Evolutionary conservation across 139 green algal genomes (phyloP), one percentile per base, ranked within the genome.

Genomic region (Pseudopediastrum boryanum): DNA sequence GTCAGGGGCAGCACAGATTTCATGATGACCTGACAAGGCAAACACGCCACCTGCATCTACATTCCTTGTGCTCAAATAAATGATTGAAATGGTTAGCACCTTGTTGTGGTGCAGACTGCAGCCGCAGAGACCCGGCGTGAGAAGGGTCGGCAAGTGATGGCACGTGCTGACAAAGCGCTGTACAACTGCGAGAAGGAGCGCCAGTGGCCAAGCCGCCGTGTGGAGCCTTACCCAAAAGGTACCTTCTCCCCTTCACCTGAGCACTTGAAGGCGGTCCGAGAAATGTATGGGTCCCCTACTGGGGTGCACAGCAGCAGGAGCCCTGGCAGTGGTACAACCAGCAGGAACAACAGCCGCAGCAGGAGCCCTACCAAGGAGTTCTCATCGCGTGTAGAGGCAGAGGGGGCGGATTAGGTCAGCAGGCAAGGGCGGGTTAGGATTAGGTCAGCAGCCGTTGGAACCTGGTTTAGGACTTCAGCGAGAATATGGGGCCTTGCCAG

Each of bases 171-270:
- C 31, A 73, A 31, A 33, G 59, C 73, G 5, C 31, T 80, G 7
- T 33, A 63, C 7, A 71, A 71, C 29, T 71, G 58, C 35, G 63
- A 43, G 27, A 38, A 39, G 42, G 73, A 80, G 31, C 51, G 64
- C 29, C 21, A 43, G 1, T 80, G 73, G 73, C 59, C 73, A 9
- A 80, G 73, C 73, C 48, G 54, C 21, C 4, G 50, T 21, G 42
- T 80, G 6, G 73, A 72, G 12, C 13, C 59, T 12, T 80, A 61
- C 38, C 51, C 73, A 54, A 31, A 44, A 41, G 73, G 73, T 33
- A 80, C 73, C 13, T 80, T 80, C 73, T 71, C 39, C 27, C 29
- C 52, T 31, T 3, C 59, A n/a, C 58, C 58, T 8, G 29, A 70
- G 42, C 43, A 41, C 43, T 13, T 71, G 61, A 72, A 71, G 29